Evolutionary conservation across 257 asterid genomes (phyloP).

Genomic region (Vinca minor): DNA sequence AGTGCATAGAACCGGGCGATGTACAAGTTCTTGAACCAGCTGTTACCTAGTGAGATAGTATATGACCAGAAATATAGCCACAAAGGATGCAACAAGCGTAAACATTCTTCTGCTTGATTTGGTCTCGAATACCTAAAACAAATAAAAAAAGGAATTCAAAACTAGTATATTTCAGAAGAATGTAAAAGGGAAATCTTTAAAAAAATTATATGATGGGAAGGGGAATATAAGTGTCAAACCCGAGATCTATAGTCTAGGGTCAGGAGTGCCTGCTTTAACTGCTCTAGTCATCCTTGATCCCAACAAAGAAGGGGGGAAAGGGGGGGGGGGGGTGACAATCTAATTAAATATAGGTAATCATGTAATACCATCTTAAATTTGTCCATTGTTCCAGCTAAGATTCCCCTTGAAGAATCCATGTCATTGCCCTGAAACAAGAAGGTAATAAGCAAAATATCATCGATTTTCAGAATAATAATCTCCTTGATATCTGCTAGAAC

Average conservation of each 20-base stretch:
- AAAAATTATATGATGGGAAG: too few species aligned
- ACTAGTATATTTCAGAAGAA: too few species aligned
- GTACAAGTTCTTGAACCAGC: conserved; percentile 3
- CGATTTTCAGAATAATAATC: not conserved
- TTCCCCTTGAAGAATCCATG: conserved; percentile 94
- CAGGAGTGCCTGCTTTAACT: too few species aligned
- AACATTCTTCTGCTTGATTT: conserved; percentile 82
- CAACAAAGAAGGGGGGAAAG: too few species aligned
- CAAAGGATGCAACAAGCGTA: conserved; percentile 78
- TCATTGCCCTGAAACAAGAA: conserved; percentile 56
- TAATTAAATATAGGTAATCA: too few species aligned
- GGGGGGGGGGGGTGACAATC: too few species aligned
- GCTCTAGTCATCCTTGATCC: too few species aligned
- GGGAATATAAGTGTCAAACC: too few species aligned
- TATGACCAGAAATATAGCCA: conserved; percentile 65
- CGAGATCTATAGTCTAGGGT: too few species aligned
- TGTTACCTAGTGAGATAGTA: conserved; percentile 73
- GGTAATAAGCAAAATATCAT: not conserved
- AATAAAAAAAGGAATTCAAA: not conserved
- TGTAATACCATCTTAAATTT: conserved; percentile 73
- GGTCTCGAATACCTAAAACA: conserved; percentile 75
- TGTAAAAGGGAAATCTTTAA: not conserved
- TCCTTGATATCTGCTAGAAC: not conserved
- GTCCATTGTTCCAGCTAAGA: conserved; percentile 90
- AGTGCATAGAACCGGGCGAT: conserved; percentile 1